phyloP scores from a whole-genome alignment of 148 eudicot species.

The Salicornia ramosissima region DNA sequence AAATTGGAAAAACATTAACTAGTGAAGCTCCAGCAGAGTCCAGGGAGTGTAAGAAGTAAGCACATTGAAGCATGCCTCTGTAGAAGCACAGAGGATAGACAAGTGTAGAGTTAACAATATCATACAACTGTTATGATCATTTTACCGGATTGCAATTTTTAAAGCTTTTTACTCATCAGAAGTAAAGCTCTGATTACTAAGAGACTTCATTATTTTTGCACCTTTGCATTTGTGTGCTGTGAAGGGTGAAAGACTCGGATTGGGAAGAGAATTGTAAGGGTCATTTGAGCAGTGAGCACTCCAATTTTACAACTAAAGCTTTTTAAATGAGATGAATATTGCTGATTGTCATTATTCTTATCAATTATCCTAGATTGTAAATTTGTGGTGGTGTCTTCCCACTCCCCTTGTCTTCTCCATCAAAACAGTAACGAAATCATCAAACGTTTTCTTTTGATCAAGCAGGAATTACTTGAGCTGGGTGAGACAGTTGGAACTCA shows the following conservation, averaged over 20 bases:
- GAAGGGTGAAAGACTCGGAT: background rate
- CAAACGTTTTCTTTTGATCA: background rate
- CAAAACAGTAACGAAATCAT: background rate
- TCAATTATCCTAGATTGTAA: too few species aligned
- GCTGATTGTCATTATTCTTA: too few species aligned
- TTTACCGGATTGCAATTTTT: background rate
- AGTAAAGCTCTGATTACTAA: background rate
- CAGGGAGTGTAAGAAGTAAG: background rate
- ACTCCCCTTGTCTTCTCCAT: background rate
- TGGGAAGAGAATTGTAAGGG: background rate
- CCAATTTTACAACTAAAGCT: too few species aligned
- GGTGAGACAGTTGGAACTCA: constrained; percentile 95
- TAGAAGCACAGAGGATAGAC: background rate
- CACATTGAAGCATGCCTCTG: background rate
- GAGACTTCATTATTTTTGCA: background rate
- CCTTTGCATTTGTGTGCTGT: background rate
- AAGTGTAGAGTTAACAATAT: background rate
- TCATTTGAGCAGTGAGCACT: too few species aligned
- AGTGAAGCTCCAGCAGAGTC: background rate
- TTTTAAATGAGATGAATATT: too few species aligned
- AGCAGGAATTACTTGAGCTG: constrained; percentile 86
- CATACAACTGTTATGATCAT: background rate
- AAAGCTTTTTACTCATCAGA: too few species aligned
- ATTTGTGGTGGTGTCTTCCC: background rate
- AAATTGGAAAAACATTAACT: background rate